Evolutionary conservation across 139 green algal genomes (phyloP).

Genomic region (Ettlia oleoabundans): DNA sequence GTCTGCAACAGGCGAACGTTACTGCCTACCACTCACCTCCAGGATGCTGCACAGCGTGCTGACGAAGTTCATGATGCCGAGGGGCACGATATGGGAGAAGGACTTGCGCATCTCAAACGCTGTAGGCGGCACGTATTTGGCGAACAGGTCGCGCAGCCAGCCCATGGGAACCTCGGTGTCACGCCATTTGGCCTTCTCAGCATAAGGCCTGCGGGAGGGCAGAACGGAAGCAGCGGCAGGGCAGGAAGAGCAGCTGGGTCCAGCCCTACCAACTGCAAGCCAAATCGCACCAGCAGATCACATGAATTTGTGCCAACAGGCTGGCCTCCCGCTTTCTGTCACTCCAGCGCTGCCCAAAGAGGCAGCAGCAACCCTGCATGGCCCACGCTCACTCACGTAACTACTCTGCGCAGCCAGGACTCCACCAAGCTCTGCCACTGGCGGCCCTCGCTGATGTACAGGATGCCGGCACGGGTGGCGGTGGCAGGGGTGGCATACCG

Average conservation of each 20-base stretch:
- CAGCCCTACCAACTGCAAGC: no score
- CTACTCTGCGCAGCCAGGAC: slow-evolving; percentile 34
- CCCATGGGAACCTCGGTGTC: slow-evolving; percentile 69
- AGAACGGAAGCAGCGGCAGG: not conserved
- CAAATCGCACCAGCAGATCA: no score
- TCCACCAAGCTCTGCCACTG: slow-evolving; percentile 79
- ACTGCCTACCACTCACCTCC: slow-evolving; percentile 78
- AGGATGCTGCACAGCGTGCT: slow-evolving; percentile 87
- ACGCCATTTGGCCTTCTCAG: slow-evolving; percentile 84
- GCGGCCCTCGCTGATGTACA: slow-evolving; percentile 86
- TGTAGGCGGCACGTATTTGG: slow-evolving; percentile 81
- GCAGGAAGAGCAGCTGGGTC: no score
- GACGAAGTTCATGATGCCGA: slow-evolving; percentile 78
- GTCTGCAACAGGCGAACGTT: no score
- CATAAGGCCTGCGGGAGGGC: slow-evolving; percentile 56
- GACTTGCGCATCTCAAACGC: slow-evolving; percentile 85
- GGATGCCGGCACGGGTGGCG: slow-evolving; percentile 89
- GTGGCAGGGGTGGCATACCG: slow-evolving; percentile 89
- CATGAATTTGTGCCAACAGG: no score
- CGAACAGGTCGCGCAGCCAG: slow-evolving; percentile 83
- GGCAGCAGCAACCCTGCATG: not conserved
- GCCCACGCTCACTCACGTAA: not conserved
- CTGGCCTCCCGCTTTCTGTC: not conserved
- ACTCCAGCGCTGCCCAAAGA: not conserved
- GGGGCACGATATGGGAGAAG: slow-evolving; percentile 83